Conservation (phyloP, 257 asterid genomes). For the Anisodus acutangulus region DNA sequence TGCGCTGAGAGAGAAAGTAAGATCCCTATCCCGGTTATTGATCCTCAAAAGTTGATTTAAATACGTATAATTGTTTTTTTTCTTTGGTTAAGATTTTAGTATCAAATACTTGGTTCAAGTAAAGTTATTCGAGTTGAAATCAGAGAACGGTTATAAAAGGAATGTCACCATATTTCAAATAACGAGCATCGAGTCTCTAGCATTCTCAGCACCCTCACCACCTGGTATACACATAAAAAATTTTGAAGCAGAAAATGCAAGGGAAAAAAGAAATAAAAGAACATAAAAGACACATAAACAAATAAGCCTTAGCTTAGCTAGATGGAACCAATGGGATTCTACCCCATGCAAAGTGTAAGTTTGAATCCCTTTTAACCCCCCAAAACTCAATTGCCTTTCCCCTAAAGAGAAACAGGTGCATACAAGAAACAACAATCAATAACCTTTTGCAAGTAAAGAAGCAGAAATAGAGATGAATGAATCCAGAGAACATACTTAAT, state of each 20-base stretch:
- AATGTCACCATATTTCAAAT: neutral
- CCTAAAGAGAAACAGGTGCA: neutral
- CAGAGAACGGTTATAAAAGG: neutral
- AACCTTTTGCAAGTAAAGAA: neutral
- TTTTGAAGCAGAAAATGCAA: too few species aligned
- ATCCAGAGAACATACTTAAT: neutral
- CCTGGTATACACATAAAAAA: constrained; percentile 2
- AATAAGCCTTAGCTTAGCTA: constrained; percentile 4
- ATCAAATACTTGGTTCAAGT: constrained; percentile 11
- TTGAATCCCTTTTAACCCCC: neutral
- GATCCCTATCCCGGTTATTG: too few species aligned
- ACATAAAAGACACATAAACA: neutral
- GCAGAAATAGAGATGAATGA: neutral
- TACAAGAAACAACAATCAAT: neutral
- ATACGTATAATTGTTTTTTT: neutral
- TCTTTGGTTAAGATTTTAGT: neutral
- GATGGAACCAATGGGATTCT: neutral
- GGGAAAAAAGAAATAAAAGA: neutral
- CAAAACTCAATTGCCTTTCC: neutral
- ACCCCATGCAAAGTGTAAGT: neutral
- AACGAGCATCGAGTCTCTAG: neutral
- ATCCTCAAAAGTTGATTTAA: constrained; percentile 1
- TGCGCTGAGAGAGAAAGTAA: too few species aligned
- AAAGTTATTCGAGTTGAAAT: constrained; percentile 13
- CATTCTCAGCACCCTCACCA: neutral